Percentiles rank a stretch among this genome's conserved stretches.
Evolutionary conservation across 2,329 filamentous ascomycete genomes (phyloP).

Genomic region (Penicillium capsulatum): DNA sequence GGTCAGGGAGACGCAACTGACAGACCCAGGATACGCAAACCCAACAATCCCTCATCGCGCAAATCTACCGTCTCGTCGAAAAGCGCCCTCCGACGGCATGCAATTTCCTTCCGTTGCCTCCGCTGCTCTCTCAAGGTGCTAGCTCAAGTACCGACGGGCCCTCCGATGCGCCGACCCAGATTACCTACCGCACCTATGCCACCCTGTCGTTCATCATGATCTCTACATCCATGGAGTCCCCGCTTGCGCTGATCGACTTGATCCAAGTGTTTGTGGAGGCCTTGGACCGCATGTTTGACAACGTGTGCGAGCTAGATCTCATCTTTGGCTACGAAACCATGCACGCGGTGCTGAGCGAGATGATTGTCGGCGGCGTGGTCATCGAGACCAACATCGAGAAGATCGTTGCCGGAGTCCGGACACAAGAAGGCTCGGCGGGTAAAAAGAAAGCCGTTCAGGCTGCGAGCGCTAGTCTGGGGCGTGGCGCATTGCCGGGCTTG

Average conservation of each 20-base stretch:
- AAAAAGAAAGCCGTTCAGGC: slow-evolving; percentile 45
- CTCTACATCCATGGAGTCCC: slow-evolving; percentile 91
- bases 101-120: slow-evolving; percentile 86
- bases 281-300: slow-evolving; percentile 91
- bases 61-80: slow-evolving; percentile 94
- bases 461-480: slow-evolving; percentile 36
- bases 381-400: slow-evolving; percentile 86
- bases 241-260: slow-evolving; percentile 88
- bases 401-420: slow-evolving; percentile 78
- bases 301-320: slow-evolving; percentile 95
- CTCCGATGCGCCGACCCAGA: slow-evolving; percentile 87
- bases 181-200: slow-evolving; percentile 97
- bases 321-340: slow-evolving; percentile 99
- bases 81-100: slow-evolving; percentile 88
- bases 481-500: slow-evolving; percentile 37
- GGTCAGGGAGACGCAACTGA: slow-evolving; percentile 6
- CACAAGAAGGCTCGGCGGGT: slow-evolving; percentile 41
- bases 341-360: slow-evolving; percentile 84
- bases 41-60: slow-evolving; percentile 91
- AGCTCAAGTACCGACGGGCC: slow-evolving; percentile 52
- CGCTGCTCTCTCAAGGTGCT: slow-evolving; percentile 54
- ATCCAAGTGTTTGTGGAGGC: slow-evolving; percentile 98
- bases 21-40: slow-evolving; percentile 80
- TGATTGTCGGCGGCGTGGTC: slow-evolving; percentile 93
- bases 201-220: slow-evolving; percentile 99